Percentiles rank a stretch among this genome's conserved stretches.
phyloP scores from a whole-genome alignment of 2,329 filamentous ascomycete species.

The Phaeosphaeria sp. region DNA sequence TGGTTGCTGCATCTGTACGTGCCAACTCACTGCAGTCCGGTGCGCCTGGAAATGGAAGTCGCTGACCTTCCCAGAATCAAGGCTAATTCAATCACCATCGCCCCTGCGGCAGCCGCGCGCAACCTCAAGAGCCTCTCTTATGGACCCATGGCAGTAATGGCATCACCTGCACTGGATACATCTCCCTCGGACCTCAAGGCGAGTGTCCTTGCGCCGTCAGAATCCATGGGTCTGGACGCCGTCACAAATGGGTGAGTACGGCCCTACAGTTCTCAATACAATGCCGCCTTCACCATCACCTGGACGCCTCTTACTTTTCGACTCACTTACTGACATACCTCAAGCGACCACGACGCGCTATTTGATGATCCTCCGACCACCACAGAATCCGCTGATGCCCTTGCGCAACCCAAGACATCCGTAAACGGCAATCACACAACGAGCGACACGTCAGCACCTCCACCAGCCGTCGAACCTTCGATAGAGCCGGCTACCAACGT shows the following conservation, averaged over 20 bases:
- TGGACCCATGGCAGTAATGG: constrained; percentile 52
- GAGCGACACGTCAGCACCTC: constrained; percentile 32
- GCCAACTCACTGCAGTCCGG: constrained; percentile 23
- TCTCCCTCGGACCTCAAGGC: constrained; percentile 59
- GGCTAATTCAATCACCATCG: constrained; percentile 13
- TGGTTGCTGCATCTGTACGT: constrained; percentile 14
- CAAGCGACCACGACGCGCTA: constrained; percentile 44
- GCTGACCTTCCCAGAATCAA: constrained; percentile 23
- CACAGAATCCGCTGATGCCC: constrained; percentile 21
- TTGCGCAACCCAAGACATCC: constrained; percentile 31
- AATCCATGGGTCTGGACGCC: constrained; percentile 61
- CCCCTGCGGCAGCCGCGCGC: constrained; percentile 26
- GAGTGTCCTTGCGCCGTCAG: constrained; percentile 54
- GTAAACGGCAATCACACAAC: constrained; percentile 41
- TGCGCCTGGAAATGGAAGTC: constrained; percentile 16
- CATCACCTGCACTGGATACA: constrained; percentile 46
- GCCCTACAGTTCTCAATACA: constrained; percentile 5
- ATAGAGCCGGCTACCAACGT: constrained; percentile 50
- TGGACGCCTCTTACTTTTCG: constrained; percentile 14
- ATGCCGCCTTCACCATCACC: not conserved
- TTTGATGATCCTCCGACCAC: constrained; percentile 41
- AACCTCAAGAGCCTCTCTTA: constrained; percentile 34
- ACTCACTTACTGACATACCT: constrained; percentile 20
- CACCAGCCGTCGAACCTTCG: constrained; percentile 36
- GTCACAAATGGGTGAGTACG: constrained; percentile 66